These are phyloP conservation scores for Nakazawaea siamensis DNA, from an alignment of 805 yeast species.

Conservation along the genomic window DNA sequence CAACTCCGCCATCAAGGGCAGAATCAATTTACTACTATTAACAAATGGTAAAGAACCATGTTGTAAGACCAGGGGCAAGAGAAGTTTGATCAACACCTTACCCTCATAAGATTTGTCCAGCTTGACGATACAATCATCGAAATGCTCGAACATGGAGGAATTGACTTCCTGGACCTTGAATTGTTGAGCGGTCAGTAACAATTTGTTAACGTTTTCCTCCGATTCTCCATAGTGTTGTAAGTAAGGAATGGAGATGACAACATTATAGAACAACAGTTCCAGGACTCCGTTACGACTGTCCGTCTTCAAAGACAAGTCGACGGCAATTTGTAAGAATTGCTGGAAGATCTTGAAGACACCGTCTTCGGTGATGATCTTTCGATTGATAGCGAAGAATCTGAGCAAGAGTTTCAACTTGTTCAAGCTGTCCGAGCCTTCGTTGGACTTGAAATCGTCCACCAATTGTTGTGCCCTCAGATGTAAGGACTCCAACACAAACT, in stretches of 20 bases:
- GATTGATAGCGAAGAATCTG: constrained; percentile 60
- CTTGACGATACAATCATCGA: constrained; percentile 26
- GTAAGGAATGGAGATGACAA: constrained; percentile 59
- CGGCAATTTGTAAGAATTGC: constrained; percentile 46
- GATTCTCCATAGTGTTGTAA: constrained; percentile 18
- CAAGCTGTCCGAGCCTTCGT: constrained; percentile 30
- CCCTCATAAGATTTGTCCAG: constrained; percentile 41
- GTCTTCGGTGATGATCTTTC: constrained; percentile 54
- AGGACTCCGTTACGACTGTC: constrained; percentile 47
- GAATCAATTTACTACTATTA: constrained; percentile 29
- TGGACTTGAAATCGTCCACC: constrained; percentile 19
- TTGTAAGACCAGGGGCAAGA: constrained; percentile 41
- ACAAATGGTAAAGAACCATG: constrained; percentile 26
- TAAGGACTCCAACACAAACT: constrained; percentile 58
- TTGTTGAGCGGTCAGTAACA: constrained; percentile 36
- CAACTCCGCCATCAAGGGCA: constrained; percentile 10
- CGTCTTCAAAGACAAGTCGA: constrained; percentile 39
- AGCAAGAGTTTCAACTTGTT: constrained; percentile 61
- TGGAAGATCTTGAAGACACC: constrained; percentile 32
- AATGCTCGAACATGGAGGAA: constrained; percentile 21
- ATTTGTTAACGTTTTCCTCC: constrained; percentile 27
- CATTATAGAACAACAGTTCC: constrained; percentile 58
- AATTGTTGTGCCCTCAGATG: constrained; percentile 55
- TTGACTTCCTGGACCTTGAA: constrained; percentile 20
- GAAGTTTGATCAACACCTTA: constrained; percentile 36